Base-by-base conservation (phyloP, 305 asterid genomes). In the Plantago coronopus region DNA sequence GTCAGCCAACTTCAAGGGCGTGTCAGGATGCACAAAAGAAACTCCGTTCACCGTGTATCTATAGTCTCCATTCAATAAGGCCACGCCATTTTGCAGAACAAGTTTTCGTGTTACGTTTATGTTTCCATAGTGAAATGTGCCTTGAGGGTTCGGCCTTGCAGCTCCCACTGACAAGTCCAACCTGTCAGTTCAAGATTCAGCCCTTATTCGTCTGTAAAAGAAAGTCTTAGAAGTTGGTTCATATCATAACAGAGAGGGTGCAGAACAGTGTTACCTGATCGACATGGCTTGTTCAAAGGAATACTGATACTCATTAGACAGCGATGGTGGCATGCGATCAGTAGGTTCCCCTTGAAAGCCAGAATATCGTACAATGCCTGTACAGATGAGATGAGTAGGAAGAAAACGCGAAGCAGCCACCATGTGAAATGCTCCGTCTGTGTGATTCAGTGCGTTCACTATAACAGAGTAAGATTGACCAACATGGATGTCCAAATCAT, bases 401-500 rank as follows among this genome's bases (percentile, higher is more conserved):
- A 63, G 50, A 50, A 72, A 69, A 56, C 72, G 67, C 27, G 81
- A 54, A 21, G 75, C 21, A 8, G 72, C 76, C 58, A 57, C 55
- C 67, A 71, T 71, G 58, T 64, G 64, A 58, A 59, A 67, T 21
- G 70, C 58, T 8, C 59, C 57, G 17, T 60, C 22, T 4, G 68
- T 38, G 20, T 63, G 57, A 54, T 75, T 54, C 53, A 22, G 31
- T 12, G 77, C 65, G 5, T 45, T 72, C 21, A 76, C 72, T 61
- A 71, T 48, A 51, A 75, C 77, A 0, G 72, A 68, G 59, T 48
- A 71, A 23, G 77, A 71, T 50, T 76, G 75, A 2, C 77, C 78
- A n/a, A 72, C 77, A 59, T 68, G 78, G 68, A 76, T 38, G 65
- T 76, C 77, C 5, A 69, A n/a, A 54, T 45, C 58, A 2, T 65